Percentiles rank a stretch among this genome's conserved stretches.
Conservation (phyloP, 1,284 basidiomycete genomes). For the Ustilago vetiveriae region DNA sequence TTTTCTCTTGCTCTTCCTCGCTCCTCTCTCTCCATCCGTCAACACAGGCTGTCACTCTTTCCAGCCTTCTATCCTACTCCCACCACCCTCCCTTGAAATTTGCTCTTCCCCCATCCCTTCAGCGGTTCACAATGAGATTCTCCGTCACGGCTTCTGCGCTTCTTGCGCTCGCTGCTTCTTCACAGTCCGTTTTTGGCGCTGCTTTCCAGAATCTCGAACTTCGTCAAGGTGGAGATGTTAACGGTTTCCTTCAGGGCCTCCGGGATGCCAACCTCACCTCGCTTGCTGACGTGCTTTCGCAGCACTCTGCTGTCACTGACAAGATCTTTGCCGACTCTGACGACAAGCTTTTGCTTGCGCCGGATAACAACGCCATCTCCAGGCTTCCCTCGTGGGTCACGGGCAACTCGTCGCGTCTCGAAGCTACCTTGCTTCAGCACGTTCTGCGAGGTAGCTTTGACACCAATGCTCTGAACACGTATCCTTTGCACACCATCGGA, state of each 20-base stretch:
- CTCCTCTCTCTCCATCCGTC: conserved; percentile 8
- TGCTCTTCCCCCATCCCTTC: too few species aligned
- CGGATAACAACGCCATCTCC: conserved; percentile 43
- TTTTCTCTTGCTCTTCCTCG: conserved; percentile 3
- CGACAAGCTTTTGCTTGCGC: conserved; percentile 45
- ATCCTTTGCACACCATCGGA: conserved; percentile 50
- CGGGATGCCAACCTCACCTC: conserved; percentile 47
- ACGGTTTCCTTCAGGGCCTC: conserved; percentile 37
- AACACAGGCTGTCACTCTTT: conserved; percentile 39
- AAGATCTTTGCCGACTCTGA: conserved; percentile 41
- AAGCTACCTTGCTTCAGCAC: conserved; percentile 52
- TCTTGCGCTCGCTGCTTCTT: conserved; percentile 12
- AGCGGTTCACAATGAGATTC: conserved; percentile 40
- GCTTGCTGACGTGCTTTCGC: conserved; percentile 38
- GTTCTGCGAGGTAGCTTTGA: conserved; percentile 47
- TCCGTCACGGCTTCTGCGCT: conserved; percentile 17
- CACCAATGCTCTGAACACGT: conserved; percentile 21
- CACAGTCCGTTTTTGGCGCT: conserved; percentile 13
- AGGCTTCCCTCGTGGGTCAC: conserved; percentile 45
- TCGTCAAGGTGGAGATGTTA: conserved; percentile 43
- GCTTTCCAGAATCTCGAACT: conserved; percentile 36
- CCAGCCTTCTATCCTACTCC: conserved; percentile 17
- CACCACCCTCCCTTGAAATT: neutral
- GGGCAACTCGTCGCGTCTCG: conserved; percentile 39
- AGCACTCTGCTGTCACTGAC: conserved; percentile 42